These are phyloP conservation scores for Kodamaea arcana DNA, from an alignment of 1,139 yeast genomes.

Conservation along the genomic window DNA sequence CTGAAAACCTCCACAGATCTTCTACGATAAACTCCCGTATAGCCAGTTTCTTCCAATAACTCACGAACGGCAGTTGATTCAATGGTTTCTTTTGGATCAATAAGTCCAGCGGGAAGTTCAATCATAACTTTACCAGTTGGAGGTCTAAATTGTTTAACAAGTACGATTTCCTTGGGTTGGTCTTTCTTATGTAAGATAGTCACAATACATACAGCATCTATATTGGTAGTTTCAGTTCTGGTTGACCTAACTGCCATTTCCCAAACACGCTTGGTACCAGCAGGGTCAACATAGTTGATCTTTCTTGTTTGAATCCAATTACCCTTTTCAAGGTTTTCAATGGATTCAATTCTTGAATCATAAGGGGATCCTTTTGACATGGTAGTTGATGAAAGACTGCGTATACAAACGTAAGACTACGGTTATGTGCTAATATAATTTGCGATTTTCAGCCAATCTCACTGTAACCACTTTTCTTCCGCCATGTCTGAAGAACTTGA, in stretches of 20 bases:
- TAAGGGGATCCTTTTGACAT: constrained; percentile 30
- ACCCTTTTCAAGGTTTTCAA: constrained; percentile 29
- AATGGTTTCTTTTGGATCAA: constrained; percentile 78
- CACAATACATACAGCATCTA: constrained; percentile 87
- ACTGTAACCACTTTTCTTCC: no score
- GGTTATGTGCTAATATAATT: no score
- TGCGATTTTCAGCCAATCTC: no score
- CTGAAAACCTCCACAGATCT: constrained; percentile 54
- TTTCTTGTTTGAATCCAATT: constrained; percentile 51
- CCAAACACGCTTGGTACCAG: constrained; percentile 70
- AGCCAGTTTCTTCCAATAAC: constrained; percentile 89
- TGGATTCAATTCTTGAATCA: constrained; percentile 28
- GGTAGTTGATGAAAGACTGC: neutral
- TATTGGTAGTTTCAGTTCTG: constrained; percentile 57
- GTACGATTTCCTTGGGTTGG: constrained; percentile 49
- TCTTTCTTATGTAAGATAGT: constrained; percentile 59
- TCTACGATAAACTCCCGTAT: constrained; percentile 55
- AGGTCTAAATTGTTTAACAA: constrained; percentile 89
- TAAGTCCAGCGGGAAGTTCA: constrained; percentile 92
- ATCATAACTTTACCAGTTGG: constrained; percentile 85
- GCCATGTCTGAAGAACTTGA: constrained; percentile 40
- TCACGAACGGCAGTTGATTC: constrained; percentile 85
- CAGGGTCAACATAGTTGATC: constrained; percentile 67
- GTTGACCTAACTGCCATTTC: constrained; percentile 88
- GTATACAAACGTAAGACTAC: no score